These are phyloP conservation scores for Furcasterigmium furcatum DNA, from an alignment of 2,329 filamentous ascomycete species.

Conservation along the genomic window DNA sequence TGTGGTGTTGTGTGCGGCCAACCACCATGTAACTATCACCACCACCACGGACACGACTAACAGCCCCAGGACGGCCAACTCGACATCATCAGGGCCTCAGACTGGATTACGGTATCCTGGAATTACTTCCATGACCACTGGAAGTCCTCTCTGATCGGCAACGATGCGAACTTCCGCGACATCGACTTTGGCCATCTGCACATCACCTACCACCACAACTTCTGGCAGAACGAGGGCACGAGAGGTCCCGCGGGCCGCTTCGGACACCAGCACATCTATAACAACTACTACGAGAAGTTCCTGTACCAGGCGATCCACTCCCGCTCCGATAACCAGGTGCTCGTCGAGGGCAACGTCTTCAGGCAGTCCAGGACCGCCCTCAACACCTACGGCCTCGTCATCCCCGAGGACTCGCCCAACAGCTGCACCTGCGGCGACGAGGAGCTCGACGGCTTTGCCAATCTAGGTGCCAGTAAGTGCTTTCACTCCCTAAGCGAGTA, in stretches of 20 bases:
- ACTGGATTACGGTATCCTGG: constrained; percentile 43
- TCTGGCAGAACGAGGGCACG: constrained; percentile 41
- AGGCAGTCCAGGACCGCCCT: constrained; percentile 43
- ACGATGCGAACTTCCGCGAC: constrained; percentile 32
- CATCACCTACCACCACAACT: constrained; percentile 48
- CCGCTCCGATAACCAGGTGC: constrained; percentile 43
- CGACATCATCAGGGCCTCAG: constrained; percentile 39
- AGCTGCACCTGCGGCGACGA: constrained; percentile 49
- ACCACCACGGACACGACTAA: no score
- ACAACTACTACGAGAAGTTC: constrained; percentile 44
- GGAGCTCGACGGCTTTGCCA: constrained; percentile 52
- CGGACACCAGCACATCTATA: constrained; percentile 46
- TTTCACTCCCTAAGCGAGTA: constrained; percentile 16
- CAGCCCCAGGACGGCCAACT: constrained; percentile 36
- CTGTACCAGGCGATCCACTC: constrained; percentile 45
- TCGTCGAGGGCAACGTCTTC: constrained; percentile 47
- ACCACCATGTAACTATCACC: not conserved
- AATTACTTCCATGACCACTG: constrained; percentile 48
- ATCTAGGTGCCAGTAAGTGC: constrained; percentile 46
- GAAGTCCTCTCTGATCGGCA: constrained; percentile 42
- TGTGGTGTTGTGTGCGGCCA: no score
- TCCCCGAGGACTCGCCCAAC: constrained; percentile 52
- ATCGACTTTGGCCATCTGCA: constrained; percentile 39
- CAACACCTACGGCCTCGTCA: constrained; percentile 51
- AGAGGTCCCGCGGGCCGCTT: constrained; percentile 45